A percentile compares a stretch with the other conserved stretches of the same genome.
Evolutionary conservation across 306 rosid genomes (phyloP).

Genomic region (Parietaria judaica): DNA sequence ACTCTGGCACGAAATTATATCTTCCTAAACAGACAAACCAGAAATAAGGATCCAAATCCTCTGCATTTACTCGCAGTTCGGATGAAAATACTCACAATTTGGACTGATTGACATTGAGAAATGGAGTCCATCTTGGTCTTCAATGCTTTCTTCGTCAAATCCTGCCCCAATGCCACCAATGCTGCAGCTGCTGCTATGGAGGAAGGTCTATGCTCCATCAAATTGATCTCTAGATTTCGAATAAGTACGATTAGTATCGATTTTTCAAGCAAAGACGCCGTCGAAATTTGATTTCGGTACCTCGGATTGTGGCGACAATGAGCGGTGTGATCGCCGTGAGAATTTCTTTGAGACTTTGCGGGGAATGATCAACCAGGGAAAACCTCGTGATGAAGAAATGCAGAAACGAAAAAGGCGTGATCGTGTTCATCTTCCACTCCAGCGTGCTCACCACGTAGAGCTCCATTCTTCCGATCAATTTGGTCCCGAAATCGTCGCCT

Average conservation of each 20-base stretch:
- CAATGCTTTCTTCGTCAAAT: slow-evolving; percentile 40
- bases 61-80: neutral
- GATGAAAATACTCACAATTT: slow-evolving; percentile 41
- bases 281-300: slow-evolving; percentile 21
- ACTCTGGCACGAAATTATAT: slow-evolving; percentile 39
- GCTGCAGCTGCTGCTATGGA: slow-evolving; percentile 68
- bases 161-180: slow-evolving; percentile 43
- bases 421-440: slow-evolving; percentile 58
- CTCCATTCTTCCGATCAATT: slow-evolving; percentile 62
- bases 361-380: slow-evolving; percentile 29
- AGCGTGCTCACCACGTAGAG: slow-evolving; percentile 57
- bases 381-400: slow-evolving; percentile 50
- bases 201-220: slow-evolving; percentile 59
- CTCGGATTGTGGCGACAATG: slow-evolving; percentile 45
- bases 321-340: slow-evolving; percentile 29
- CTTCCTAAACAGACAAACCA: slow-evolving; percentile 34
- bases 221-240: slow-evolving; percentile 45
- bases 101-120: slow-evolving; percentile 29
- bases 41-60: neutral
- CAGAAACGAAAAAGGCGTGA: slow-evolving; percentile 63
- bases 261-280: too few species aligned
- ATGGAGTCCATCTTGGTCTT: slow-evolving; percentile 49
- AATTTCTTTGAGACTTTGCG: slow-evolving; percentile 16
- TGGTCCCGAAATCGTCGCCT: slow-evolving; percentile 42
- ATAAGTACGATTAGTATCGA: neutral